Conservation (phyloP, 345 rosid genomes). For the Physaria fendleri region DNA sequence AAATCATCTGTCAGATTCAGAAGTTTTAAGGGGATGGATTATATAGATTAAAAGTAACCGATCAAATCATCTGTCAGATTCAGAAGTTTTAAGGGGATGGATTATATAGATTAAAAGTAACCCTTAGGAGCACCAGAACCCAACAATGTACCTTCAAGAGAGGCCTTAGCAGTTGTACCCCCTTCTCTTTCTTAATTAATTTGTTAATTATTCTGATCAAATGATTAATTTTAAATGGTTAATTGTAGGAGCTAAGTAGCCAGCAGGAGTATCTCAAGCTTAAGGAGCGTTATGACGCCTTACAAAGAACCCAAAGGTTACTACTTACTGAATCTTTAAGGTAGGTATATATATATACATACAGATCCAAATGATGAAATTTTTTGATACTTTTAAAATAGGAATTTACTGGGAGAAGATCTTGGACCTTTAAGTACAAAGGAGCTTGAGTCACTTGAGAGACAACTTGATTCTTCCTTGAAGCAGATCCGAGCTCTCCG, state of each 20-base stretch:
- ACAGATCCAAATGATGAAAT: neutral
- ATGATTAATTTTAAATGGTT: neutral
- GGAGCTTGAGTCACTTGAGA: slow-evolving; percentile 90
- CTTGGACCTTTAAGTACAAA: slow-evolving; percentile 78
- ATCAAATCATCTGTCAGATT: slow-evolving; percentile 3
- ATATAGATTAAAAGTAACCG: no score
- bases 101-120: no score
- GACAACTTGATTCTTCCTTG: slow-evolving; percentile 88
- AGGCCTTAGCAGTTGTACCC: slow-evolving; percentile 60
- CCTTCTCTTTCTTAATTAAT: neutral
- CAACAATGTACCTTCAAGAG: slow-evolving; percentile 67
- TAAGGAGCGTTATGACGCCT: slow-evolving; percentile 78
- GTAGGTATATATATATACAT: neutral
- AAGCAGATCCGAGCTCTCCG: slow-evolving; percentile 84
- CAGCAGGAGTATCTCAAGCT: slow-evolving; percentile 93
- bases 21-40: slow-evolving; percentile 21
- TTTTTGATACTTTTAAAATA: slow-evolving; percentile 19
- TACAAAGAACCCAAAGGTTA: slow-evolving; percentile 77
- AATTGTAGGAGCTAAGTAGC: slow-evolving; percentile 65
- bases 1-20: slow-evolving; percentile 14
- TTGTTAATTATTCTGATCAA: neutral
- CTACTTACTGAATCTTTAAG: neutral
- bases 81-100: slow-evolving; percentile 25
- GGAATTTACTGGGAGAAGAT: slow-evolving; percentile 91
- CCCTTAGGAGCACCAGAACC: slow-evolving; percentile 87